Evolutionary conservation across 768 basidiomycete genomes (phyloP).

Genomic region (Jaapia argillacea): DNA sequence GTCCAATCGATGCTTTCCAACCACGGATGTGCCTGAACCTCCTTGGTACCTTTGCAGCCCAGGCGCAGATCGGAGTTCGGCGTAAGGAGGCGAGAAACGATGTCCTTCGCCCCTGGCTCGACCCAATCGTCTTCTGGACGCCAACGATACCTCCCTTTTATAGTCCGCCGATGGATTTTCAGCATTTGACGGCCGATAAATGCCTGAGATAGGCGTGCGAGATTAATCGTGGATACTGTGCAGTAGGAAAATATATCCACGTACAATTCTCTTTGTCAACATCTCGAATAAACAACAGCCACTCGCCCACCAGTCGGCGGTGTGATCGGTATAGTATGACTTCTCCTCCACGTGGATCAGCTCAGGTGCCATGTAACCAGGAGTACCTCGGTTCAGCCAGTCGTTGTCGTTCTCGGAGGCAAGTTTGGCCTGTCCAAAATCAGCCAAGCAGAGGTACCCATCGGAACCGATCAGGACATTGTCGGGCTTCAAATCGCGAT

Average conservation of each 20-base stretch:
- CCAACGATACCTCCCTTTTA: background rate
- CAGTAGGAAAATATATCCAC: constrained; percentile 8
- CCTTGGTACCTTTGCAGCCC: constrained; percentile 1
- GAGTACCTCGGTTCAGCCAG: constrained; percentile 34
- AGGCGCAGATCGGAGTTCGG: background rate
- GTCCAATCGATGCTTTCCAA: constrained; percentile 36
- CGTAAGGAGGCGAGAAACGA: background rate
- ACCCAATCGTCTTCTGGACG: background rate
- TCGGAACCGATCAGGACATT: constrained; percentile 47
- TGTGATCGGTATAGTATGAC: constrained; percentile 17
- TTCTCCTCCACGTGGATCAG: constrained; percentile 11
- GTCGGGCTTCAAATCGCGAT: constrained; percentile 49
- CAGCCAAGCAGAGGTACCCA: constrained; percentile 43
- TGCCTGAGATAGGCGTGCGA: background rate
- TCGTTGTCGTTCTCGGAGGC: constrained; percentile 11
- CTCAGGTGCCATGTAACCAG: constrained; percentile 43
- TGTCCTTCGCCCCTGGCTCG: background rate
- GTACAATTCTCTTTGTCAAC: constrained; percentile 25
- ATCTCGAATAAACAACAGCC: constrained; percentile 46
- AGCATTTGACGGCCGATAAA: background rate
- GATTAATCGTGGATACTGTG: background rate
- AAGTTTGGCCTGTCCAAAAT: constrained; percentile 36
- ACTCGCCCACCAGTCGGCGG: constrained; percentile 47
- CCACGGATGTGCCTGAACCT: constrained; percentile 35
- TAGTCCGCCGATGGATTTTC: background rate